phyloP scores from a whole-genome alignment of 306 rosid genomes.

The Clitoria ternatea region DNA sequence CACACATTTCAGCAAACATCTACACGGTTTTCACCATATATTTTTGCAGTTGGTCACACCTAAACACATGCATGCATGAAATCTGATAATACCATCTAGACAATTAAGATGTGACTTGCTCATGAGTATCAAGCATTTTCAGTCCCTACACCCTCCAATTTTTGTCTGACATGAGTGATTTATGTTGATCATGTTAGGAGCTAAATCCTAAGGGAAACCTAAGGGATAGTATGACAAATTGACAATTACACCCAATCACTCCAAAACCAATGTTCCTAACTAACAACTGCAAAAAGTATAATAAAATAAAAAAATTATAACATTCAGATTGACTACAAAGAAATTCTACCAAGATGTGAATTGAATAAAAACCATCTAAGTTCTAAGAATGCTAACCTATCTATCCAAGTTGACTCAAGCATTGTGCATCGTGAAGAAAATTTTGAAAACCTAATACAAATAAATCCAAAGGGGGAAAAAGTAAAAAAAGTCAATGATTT shows the following conservation, averaged over 20 bases:
- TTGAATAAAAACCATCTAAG: neutral
- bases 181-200: neutral
- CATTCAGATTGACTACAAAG: neutral
- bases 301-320: neutral
- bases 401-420: neutral
- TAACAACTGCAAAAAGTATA: neutral
- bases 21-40: neutral
- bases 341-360: neutral
- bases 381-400: neutral
- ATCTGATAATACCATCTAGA: neutral
- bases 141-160: neutral
- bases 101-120: neutral
- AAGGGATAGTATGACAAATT: neutral
- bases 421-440: neutral
- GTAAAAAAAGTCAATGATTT: neutral
- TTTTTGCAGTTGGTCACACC: neutral
- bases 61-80: neutral
- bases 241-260: neutral
- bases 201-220: neutral
- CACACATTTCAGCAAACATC: neutral
- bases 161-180: slow-evolving; percentile 1
- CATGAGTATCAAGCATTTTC: neutral
- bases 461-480: neutral
- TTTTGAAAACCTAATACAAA: neutral
- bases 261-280: neutral